Conservation (phyloP, 306 rosid genomes). For the Astragalus glycyphyllos region DNA sequence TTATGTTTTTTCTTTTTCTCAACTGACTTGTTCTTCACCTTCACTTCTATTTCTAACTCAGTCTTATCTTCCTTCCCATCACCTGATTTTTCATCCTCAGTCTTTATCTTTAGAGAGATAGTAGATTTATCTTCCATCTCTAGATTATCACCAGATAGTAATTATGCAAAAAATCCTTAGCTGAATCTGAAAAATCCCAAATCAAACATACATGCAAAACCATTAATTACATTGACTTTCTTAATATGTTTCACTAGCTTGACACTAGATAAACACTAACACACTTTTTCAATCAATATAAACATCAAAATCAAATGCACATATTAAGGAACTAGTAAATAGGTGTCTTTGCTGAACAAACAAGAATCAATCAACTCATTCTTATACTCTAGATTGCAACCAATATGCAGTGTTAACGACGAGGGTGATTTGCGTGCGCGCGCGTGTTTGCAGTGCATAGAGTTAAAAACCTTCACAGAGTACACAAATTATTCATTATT, state of each 20-base stretch:
- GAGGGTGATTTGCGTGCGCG: not conserved
- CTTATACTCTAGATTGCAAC: not conserved
- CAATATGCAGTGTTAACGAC: constrained; percentile 4
- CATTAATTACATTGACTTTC: not conserved
- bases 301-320: constrained; percentile 3
- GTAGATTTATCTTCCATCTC: constrained; percentile 59
- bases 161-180: constrained; percentile 17
- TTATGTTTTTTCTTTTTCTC: constrained; percentile 46
- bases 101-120: constrained; percentile 42
- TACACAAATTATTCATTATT: not conserved
- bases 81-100: constrained; percentile 47
- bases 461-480: not conserved
- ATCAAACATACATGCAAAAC: constrained; percentile 17
- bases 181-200: constrained; percentile 27
- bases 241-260: not conserved
- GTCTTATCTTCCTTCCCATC: constrained; percentile 50
- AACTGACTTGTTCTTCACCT: constrained; percentile 56
- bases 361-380: not conserved
- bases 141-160: constrained; percentile 30
- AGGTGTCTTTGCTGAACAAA: not conserved
- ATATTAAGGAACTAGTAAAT: too few species aligned
- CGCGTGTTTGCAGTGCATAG: too few species aligned
- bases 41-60: constrained; percentile 46
- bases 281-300: not conserved
- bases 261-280: not conserved